Base-by-base conservation (phyloP, 148 eudicot species). In the Bassia scoparia region DNA sequence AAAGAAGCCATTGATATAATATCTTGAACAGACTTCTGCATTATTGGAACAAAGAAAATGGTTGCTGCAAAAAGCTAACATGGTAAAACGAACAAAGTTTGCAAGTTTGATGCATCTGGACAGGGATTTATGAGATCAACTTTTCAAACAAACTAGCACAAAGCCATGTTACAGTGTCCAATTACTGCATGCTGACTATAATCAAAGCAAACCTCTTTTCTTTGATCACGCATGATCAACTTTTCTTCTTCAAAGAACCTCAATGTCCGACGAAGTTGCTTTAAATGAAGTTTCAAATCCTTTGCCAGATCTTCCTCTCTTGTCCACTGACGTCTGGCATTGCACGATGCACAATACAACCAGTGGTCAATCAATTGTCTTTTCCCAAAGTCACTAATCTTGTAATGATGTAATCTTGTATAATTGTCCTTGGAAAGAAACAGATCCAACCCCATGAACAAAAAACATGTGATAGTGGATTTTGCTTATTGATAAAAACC, bases 201-300 rank as follows among this genome's bases (percentile, higher is more conserved):
- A 49, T 29, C 33, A 76, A 61, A 72, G 48, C 77, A 31, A 9
- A 94, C 98, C 97, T 96, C 99, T 86, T 84, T 96, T 77, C 99
- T 82, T 58, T 92, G 97, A 72, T 96, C 97, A 66, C 97, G 85
- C 63, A 90, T 86, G 71, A 96, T 84, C 34, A 96, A 83, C 85
- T 96, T 92, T 80, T 96, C 99, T 80, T 96, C 97, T 85, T 96
- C 96, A 68, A 96, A 92, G 70, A 96, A 96, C 18, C 96, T 84
- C 84, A 96, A 80, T 44, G 97, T 92, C 54, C 97, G 86, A 33
- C 98, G 90, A 66, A 95, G 90, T 87, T 95, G 98, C 84, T 95
- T 95, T 41, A 87, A 78, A 77, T 96, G 99, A 78, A 96, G 78
- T 84, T 87, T 90, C 79, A 96, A 84, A 82, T 88, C 99, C 86